Percentiles rank a stretch among this genome's conserved stretches.
phyloP scores from a whole-genome alignment of 371 early-diverging fungal species.

The Vairimorpha apis region DNA sequence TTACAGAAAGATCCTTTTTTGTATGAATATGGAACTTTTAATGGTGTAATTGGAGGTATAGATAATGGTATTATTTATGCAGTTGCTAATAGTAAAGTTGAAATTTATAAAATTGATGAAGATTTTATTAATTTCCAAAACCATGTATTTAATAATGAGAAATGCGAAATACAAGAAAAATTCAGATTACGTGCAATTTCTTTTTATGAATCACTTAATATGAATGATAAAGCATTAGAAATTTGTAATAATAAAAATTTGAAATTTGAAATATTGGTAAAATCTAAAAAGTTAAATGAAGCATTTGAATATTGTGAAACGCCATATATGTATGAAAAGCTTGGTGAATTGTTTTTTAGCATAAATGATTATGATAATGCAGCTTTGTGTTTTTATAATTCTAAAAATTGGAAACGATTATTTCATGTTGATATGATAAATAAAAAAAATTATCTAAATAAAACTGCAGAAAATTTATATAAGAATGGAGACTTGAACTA shows the following conservation, averaged over 20 bases:
- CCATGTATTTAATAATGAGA: conserved; percentile 30
- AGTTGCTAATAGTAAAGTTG: conserved; percentile 28
- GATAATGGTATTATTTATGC: conserved; percentile 33
- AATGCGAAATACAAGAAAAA: conserved; percentile 15
- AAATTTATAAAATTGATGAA: conserved; percentile 22
- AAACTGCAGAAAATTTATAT: conserved; percentile 36
- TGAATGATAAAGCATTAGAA: conserved; percentile 52
- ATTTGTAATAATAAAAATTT: conserved; percentile 52
- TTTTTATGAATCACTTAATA: conserved; percentile 51
- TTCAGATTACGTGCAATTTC: conserved; percentile 47
- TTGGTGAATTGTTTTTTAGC: conserved; percentile 41
- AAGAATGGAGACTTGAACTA: conserved; percentile 45
- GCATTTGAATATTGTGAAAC: conserved; percentile 50
- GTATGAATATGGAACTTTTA: conserved; percentile 13
- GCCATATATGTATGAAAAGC: conserved; percentile 43
- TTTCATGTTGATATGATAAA: conserved; percentile 44
- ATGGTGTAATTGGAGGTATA: conserved; percentile 42
- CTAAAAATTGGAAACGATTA: conserved; percentile 34
- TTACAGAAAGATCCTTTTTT: conserved; percentile 26
- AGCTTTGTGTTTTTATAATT: conserved; percentile 47
- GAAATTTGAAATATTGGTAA: conserved; percentile 60
- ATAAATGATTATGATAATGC: conserved; percentile 35
- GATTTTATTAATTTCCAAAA: conserved; percentile 52
- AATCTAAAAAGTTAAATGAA: conserved; percentile 49
- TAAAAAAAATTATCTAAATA: conserved; percentile 33